These are phyloP conservation scores for Penstemon davidsonii DNA, from an alignment of 257 asterid genomes.

Conservation along the genomic window DNA sequence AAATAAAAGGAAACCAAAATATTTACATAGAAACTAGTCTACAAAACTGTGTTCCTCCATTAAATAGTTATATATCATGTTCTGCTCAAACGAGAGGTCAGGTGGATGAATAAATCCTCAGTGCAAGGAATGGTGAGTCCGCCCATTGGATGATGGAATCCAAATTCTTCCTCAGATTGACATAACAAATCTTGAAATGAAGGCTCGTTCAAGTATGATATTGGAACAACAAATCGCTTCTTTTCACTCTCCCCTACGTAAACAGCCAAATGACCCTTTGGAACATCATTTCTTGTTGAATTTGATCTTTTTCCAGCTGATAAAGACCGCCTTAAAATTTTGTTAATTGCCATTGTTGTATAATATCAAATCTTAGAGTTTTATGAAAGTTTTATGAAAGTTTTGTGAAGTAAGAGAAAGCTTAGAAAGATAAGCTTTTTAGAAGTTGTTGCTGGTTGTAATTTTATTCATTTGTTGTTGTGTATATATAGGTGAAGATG, in stretches of 20 bases:
- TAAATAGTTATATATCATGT: too few species aligned
- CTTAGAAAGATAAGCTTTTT: background rate
- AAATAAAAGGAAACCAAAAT: too few species aligned
- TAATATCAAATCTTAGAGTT: background rate
- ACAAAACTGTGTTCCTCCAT: too few species aligned
- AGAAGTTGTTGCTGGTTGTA: background rate
- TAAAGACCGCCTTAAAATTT: background rate
- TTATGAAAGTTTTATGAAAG: background rate
- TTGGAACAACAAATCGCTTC: too few species aligned
- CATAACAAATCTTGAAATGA: too few species aligned
- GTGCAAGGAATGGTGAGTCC: too few species aligned
- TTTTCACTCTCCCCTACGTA: slow-evolving; percentile 35
- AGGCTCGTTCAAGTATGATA: too few species aligned
- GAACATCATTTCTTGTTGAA: slow-evolving; percentile 14
- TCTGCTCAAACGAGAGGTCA: too few species aligned
- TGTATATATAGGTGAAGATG: background rate
- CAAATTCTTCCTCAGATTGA: too few species aligned
- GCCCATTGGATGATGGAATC: too few species aligned
- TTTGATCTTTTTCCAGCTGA: background rate
- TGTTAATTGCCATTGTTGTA: background rate
- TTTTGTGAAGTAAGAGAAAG: background rate
- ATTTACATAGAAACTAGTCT: too few species aligned
- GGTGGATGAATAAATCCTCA: too few species aligned
- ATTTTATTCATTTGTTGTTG: background rate
- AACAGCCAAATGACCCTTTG: slow-evolving; percentile 34